Percentiles rank a stretch among this genome's conserved stretches.
phyloP scores from a whole-genome alignment of 106 monocot species.

The Allium fistulosum region DNA sequence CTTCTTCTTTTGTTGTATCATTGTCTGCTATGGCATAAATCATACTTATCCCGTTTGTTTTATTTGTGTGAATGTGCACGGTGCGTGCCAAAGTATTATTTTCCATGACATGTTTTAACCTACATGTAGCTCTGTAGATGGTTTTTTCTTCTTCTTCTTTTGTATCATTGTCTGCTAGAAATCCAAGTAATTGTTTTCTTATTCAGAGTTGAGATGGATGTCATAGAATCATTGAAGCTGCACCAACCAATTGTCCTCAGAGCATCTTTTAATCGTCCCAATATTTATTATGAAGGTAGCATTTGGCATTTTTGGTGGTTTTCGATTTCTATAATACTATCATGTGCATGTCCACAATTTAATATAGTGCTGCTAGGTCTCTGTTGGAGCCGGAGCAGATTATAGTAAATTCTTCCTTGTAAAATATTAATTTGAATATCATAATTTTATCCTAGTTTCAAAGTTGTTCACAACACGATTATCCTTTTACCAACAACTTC shows the following conservation, averaged over 20 bases:
- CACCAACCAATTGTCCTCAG: slow-evolving; percentile 57
- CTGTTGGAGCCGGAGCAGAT: neutral
- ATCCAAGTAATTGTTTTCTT: too few species aligned
- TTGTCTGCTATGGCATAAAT: too few species aligned
- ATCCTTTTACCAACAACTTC: neutral
- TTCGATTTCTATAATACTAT: neutral
- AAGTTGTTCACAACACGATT: neutral
- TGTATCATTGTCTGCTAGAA: too few species aligned
- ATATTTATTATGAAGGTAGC: slow-evolving; percentile 98
- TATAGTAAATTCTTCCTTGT: neutral
- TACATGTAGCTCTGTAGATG: too few species aligned
- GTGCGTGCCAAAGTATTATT: too few species aligned
- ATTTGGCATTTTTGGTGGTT: neutral
- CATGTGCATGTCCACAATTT: neutral
- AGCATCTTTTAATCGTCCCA: slow-evolving; percentile 95
- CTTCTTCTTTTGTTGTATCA: too few species aligned
- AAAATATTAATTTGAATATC: neutral
- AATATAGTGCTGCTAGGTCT: neutral
- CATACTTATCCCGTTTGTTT: too few species aligned
- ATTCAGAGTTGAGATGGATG: slow-evolving; percentile 90
- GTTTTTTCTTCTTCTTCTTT: too few species aligned
- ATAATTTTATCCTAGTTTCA: neutral
- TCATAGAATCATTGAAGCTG: slow-evolving; percentile 67
- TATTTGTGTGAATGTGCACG: too few species aligned
- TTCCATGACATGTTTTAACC: too few species aligned